Percentiles rank a stretch among this genome's conserved stretches.
Conservation (phyloP, 192 early-diverging fungal species). For the Coemansia sp. region DNA sequence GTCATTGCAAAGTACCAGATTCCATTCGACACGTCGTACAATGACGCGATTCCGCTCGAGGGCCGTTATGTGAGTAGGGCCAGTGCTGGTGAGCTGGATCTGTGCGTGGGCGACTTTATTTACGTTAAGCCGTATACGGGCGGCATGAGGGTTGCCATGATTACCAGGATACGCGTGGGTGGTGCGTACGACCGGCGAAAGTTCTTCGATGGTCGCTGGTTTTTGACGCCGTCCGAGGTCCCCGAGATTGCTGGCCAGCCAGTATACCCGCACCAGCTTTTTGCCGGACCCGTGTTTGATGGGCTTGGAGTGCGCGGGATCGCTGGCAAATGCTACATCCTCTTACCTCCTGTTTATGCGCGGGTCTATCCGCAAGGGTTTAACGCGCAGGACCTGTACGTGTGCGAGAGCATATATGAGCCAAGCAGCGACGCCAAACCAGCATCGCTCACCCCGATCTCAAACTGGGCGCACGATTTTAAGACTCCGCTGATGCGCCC, state of each 20-base stretch:
- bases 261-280: constrained; percentile 50
- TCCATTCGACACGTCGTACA: constrained; percentile 46
- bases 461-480: constrained; percentile 49
- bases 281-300: constrained; percentile 39
- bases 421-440: constrained; percentile 6
- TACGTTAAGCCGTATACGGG: constrained; percentile 27
- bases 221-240: constrained; percentile 46
- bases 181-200: constrained; percentile 42
- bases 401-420: constrained; percentile 45
- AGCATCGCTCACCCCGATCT: constrained; percentile 21
- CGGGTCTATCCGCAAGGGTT: constrained; percentile 49
- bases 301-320: constrained; percentile 40
- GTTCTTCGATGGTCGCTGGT: constrained; percentile 50
- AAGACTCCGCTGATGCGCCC: constrained; percentile 49
- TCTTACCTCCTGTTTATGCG: constrained; percentile 41
- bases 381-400: constrained; percentile 33
- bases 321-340: constrained; percentile 42
- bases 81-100: constrained; percentile 35
- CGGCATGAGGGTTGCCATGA: constrained; percentile 39
- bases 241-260: constrained; percentile 43
- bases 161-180: constrained; percentile 36
- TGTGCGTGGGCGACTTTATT: constrained; percentile 51
- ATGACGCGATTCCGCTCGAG: constrained; percentile 27
- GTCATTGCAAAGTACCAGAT: constrained; percentile 31
- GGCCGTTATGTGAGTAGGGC: constrained; percentile 42